Conservation (phyloP, 345 rosid species). For the Hypericum androsaemum region DNA sequence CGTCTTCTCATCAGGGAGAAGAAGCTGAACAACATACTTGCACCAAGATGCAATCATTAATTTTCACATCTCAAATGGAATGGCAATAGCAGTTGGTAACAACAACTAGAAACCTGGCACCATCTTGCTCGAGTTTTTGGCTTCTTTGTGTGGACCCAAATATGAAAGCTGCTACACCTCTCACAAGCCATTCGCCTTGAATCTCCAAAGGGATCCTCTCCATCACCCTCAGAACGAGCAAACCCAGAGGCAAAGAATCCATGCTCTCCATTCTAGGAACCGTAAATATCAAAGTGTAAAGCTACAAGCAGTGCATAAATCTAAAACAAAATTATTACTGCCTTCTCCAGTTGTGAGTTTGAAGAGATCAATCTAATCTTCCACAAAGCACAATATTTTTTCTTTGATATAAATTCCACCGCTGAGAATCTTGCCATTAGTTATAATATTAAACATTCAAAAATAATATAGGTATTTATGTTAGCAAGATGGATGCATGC, state of each 20-base stretch:
- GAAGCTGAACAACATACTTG: constrained; percentile 9
- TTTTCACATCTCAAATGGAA: background rate
- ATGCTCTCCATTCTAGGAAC: constrained; percentile 40
- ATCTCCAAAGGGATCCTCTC: constrained; percentile 60
- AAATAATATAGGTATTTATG: too few relatives aligned
- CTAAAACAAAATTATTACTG: too few relatives aligned
- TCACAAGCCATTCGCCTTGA: constrained; percentile 84
- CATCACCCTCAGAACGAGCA: constrained; percentile 46
- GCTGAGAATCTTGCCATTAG: too few relatives aligned
- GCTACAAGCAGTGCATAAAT: constrained; percentile 6
- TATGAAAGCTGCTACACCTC: constrained; percentile 64
- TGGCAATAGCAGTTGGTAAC: constrained; percentile 1
- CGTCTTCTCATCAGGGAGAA: constrained; percentile 9
- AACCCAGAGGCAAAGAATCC: constrained; percentile 55
- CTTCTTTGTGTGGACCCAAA: constrained; percentile 68
- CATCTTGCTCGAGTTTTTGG: constrained; percentile 89
- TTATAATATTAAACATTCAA: too few relatives aligned
- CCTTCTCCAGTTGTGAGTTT: too few relatives aligned
- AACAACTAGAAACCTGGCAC: constrained; percentile 71
- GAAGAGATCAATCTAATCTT: too few relatives aligned
- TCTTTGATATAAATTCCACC: too few relatives aligned
- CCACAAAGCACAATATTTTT: too few relatives aligned
- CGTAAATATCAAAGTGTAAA: constrained; percentile 14
- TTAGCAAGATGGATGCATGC: too few relatives aligned
- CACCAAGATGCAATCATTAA: background rate